Evolutionary conservation across 176 grass and related monocot genomes (phyloP).

Genomic region (Cenchrus purpureus): DNA sequence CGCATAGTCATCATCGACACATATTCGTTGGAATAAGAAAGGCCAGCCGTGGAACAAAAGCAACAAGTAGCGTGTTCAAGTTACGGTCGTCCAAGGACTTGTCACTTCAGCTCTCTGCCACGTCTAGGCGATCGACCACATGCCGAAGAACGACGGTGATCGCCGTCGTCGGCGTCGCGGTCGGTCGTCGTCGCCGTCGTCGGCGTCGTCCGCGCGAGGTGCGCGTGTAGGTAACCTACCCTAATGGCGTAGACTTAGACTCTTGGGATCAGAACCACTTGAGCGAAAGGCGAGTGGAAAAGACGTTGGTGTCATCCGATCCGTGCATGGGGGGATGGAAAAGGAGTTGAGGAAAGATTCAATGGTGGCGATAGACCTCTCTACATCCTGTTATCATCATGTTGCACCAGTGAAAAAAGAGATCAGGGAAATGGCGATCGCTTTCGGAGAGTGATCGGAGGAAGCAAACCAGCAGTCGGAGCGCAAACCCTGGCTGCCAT

Average conservation of each 20-base stretch:
- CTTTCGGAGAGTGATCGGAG: conserved; percentile 42
- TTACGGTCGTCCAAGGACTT: conserved; percentile 45
- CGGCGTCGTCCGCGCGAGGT: conserved; percentile 26
- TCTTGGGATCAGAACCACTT: conserved; percentile 47
- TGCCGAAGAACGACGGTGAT: neutral
- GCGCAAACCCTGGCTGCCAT: conserved; percentile 25
- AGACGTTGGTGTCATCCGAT: conserved; percentile 38
- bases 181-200: conserved; percentile 14
- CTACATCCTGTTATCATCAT: conserved; percentile 21
- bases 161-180: neutral
- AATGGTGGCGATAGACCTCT: conserved; percentile 35
- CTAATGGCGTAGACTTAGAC: conserved; percentile 51
- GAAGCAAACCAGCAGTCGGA: conserved; percentile 20
- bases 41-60: conserved; percentile 7
- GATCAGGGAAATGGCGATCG: conserved; percentile 44
- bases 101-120: conserved; percentile 34
- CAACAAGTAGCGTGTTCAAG: conserved; percentile 46
- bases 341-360: conserved; percentile 25
- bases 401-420: conserved; percentile 36
- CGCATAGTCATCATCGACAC: conserved; percentile 26
- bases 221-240: conserved; percentile 59
- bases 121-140: conserved; percentile 24
- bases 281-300: conserved; percentile 37
- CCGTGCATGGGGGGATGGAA: conserved; percentile 21
- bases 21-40: conserved; percentile 29